phyloP scores from a whole-genome alignment of 2,329 filamentous ascomycete species.

The Aspergillus neoniger region DNA sequence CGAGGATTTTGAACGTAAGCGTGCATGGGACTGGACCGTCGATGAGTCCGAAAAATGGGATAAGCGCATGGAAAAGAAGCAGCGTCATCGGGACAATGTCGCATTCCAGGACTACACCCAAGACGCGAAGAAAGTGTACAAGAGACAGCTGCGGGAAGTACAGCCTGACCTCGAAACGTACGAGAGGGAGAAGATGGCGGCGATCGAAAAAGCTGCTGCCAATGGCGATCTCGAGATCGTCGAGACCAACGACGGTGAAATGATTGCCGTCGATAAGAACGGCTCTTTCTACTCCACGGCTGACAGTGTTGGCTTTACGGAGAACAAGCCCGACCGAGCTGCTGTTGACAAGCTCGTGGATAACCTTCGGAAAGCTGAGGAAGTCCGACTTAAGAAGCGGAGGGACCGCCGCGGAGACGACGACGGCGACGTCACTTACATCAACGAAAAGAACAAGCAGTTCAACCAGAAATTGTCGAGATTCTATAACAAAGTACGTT shows the following conservation, averaged over 20 bases:
- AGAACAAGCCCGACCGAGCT: slow-evolving; percentile 84
- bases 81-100: slow-evolving; percentile 76
- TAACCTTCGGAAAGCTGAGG: slow-evolving; percentile 86
- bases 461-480: slow-evolving; percentile 96
- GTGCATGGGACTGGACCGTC: slow-evolving; percentile 97
- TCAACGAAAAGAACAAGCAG: slow-evolving; percentile 99
- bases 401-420: slow-evolving; percentile 80
- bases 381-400: slow-evolving; percentile 80
- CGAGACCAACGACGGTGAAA: slow-evolving; percentile 90
- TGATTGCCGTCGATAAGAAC: slow-evolving; percentile 89
- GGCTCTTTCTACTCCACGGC: slow-evolving; percentile 89
- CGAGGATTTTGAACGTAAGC: slow-evolving; percentile 94
- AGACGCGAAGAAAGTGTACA: slow-evolving; percentile 90
- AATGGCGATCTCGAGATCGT: slow-evolving; percentile 87
- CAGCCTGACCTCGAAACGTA: slow-evolving; percentile 80
- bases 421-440: slow-evolving; percentile 91
- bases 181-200: slow-evolving; percentile 79
- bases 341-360: slow-evolving; percentile 84
- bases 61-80: slow-evolving; percentile 82
- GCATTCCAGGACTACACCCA: slow-evolving; percentile 87
- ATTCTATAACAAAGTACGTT: slow-evolving; percentile 84
- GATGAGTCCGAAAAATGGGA: slow-evolving; percentile 97
- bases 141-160: slow-evolving; percentile 79
- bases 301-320: slow-evolving; percentile 75
- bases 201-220: slow-evolving; percentile 80